These are phyloP conservation scores for Rhizophagus prolifer DNA, from an alignment of 192 early-diverging fungal genomes.

Conservation along the genomic window DNA sequence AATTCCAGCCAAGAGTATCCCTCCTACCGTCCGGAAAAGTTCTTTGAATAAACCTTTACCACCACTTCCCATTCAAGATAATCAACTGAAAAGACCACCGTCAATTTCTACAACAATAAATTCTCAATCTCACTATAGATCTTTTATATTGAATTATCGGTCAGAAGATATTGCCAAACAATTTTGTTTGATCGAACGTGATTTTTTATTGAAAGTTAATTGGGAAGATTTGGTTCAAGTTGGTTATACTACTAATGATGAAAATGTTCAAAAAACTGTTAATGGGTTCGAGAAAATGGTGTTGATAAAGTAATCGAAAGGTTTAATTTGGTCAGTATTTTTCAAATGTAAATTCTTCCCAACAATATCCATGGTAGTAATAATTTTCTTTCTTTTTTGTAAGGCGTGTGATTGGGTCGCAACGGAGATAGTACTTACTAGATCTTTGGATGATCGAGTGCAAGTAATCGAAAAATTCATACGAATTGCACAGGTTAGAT, in stretches of 20 bases:
- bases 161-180: constrained; percentile 58
- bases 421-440: constrained; percentile 50
- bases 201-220: constrained; percentile 42
- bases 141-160: constrained; percentile 44
- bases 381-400: not conserved
- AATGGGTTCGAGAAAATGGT: not conserved
- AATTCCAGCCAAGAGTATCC: not conserved
- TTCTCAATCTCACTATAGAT: constrained; percentile 19
- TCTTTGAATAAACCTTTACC: constrained; percentile 2
- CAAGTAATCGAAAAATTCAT: constrained; percentile 64
- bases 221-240: constrained; percentile 13
- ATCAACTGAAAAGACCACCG: not conserved
- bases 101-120: not conserved
- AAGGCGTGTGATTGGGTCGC: constrained; percentile 59
- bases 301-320: constrained; percentile 18
- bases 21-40: not conserved
- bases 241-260: not conserved
- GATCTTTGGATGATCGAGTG: constrained; percentile 44
- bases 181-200: constrained; percentile 56
- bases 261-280: not conserved
- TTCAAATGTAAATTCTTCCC: not conserved
- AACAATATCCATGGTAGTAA: no score
- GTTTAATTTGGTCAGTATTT: constrained; percentile 8
- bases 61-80: not conserved
- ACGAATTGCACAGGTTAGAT: constrained; percentile 53